phyloP scores from a whole-genome alignment of 2,329 filamentous ascomycete species.

The Knufia fluminis region DNA sequence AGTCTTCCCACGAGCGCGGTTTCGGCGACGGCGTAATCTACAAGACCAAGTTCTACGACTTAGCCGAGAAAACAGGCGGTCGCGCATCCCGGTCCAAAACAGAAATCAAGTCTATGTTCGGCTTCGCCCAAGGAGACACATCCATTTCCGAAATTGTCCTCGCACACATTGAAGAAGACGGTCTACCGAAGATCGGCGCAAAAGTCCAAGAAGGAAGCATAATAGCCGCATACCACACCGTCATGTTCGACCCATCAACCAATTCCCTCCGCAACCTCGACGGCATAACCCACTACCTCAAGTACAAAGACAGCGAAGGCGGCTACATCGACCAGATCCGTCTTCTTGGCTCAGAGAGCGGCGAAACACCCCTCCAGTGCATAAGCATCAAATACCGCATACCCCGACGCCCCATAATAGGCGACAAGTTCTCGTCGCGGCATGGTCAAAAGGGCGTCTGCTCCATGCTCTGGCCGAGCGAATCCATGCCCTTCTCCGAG shows the following conservation, averaged over 20 bases:
- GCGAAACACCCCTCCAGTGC: constrained; percentile 73
- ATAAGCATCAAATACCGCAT: constrained; percentile 89
- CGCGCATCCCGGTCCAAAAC: constrained; percentile 57
- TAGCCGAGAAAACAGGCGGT: constrained; percentile 56
- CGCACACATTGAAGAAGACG: constrained; percentile 73
- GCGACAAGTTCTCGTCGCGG: constrained; percentile 97
- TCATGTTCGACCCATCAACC: constrained; percentile 62
- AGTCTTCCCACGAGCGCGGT: constrained; percentile 88
- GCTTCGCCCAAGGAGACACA: constrained; percentile 56
- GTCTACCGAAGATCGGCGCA: constrained; percentile 70
- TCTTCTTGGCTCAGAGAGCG: constrained; percentile 75
- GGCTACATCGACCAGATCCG: constrained; percentile 90
- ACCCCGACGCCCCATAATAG: constrained; percentile 82
- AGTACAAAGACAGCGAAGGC: constrained; percentile 85
- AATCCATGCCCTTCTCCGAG: constrained; percentile 95
- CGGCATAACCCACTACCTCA: constrained; percentile 74
- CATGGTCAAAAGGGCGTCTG: constrained; percentile 97
- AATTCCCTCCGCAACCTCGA: constrained; percentile 76
- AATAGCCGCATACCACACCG: constrained; percentile 81
- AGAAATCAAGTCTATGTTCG: constrained; percentile 73
- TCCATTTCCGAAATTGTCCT: constrained; percentile 59
- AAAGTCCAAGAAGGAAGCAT: constrained; percentile 72
- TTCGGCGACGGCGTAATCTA: constrained; percentile 95
- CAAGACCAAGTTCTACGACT: constrained; percentile 86
- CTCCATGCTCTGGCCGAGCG: constrained; percentile 87